These are phyloP conservation scores for Yamadazyma sp. DNA, from an alignment of 805 yeast genomes.

Conservation along the genomic window DNA sequence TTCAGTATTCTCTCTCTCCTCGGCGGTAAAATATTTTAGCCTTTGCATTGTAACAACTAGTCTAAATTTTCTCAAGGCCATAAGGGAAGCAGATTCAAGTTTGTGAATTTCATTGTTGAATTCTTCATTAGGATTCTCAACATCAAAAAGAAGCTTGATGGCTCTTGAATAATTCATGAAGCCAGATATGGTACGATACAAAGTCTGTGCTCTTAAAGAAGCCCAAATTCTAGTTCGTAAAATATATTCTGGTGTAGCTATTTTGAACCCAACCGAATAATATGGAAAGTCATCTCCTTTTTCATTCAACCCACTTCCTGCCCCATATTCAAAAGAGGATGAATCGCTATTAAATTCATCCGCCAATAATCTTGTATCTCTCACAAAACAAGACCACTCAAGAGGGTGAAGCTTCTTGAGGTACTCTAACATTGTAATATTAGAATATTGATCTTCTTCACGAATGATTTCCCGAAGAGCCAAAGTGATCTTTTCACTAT, in stretches of 20 bases:
- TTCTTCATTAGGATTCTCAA: slow-evolving; percentile 71
- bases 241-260: slow-evolving; percentile 96
- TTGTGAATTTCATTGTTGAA: slow-evolving; percentile 31
- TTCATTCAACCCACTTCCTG: slow-evolving; percentile 2
- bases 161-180: slow-evolving; percentile 99
- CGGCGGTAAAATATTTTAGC: slow-evolving; percentile 65
- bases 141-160: slow-evolving; percentile 80
- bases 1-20: slow-evolving; percentile 78
- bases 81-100: slow-evolving; percentile 47
- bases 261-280: slow-evolving; percentile 94
- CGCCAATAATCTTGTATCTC: slow-evolving; percentile 92
- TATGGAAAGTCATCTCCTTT: slow-evolving; percentile 74
- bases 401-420: slow-evolving; percentile 53
- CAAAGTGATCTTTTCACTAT: slow-evolving; percentile 87
- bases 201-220: slow-evolving; percentile 91
- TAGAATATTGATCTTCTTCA: slow-evolving; percentile 73
- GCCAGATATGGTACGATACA: slow-evolving; percentile 96
- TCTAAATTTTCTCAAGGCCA: slow-evolving; percentile 82
- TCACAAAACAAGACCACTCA: slow-evolving; percentile 68
- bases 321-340: slow-evolving; percentile 1
- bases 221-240: slow-evolving; percentile 98
- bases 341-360: slow-evolving; percentile 71
- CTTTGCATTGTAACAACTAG: slow-evolving; percentile 86
- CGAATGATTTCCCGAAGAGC: slow-evolving; percentile 95
- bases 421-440: slow-evolving; percentile 54